Percentiles rank a stretch among this genome's conserved stretches.
These are phyloP conservation scores for Pseudocercospora musae DNA, from an alignment of 2,329 filamentous ascomycete species.

Conservation along the genomic window DNA sequence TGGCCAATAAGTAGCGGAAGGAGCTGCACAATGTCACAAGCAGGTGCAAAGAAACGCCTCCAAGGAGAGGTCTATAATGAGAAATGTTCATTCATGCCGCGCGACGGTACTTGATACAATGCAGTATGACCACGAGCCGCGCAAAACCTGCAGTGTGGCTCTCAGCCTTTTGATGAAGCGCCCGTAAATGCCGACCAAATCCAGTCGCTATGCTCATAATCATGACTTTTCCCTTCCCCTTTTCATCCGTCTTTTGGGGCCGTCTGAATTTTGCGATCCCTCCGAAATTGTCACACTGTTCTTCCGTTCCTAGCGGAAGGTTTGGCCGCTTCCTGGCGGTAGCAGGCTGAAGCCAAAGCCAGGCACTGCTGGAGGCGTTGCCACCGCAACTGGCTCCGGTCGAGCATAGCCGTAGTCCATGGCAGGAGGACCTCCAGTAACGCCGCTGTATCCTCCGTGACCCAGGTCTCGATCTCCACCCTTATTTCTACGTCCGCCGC, in stretches of 20 bases:
- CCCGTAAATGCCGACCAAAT: not conserved
- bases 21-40: not conserved
- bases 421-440: conserved; percentile 19
- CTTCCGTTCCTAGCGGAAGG: conserved; percentile 13
- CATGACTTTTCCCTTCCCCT: not conserved
- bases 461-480: conserved; percentile 28
- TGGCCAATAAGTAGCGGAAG: no score
- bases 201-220: conserved; percentile 1
- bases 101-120: not conserved
- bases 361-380: conserved; percentile 40
- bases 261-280: not conserved
- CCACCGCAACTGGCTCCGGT: conserved; percentile 39
- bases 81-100: not conserved
- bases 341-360: conserved; percentile 38
- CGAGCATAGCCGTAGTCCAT: conserved; percentile 31
- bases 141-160: not conserved
- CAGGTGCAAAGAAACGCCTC: not conserved
- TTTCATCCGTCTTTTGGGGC: not conserved
- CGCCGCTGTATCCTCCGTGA: conserved; percentile 23
- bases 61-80: not conserved
- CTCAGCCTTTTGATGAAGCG: not conserved
- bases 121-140: not conserved
- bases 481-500: conserved; percentile 31
- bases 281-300: not conserved
- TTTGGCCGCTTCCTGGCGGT: conserved; percentile 13